These are phyloP conservation scores for Cryptosporidium sp. DNA, from an alignment of 169 alveolate species.

Conservation along the genomic window DNA sequence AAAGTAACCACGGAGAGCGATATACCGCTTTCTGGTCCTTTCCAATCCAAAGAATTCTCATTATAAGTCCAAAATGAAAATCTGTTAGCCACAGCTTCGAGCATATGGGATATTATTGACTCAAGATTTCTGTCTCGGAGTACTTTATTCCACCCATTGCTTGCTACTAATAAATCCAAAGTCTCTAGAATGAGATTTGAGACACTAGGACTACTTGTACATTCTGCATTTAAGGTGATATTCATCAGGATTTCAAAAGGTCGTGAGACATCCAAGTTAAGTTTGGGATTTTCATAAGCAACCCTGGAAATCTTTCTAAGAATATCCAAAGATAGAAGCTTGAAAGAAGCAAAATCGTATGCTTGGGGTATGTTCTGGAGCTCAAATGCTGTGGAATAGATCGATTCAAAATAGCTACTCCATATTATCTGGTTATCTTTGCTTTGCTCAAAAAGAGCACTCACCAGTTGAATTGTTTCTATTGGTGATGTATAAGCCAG, in stretches of 20 bases:
- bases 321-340: slow-evolving; percentile 27
- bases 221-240: slow-evolving; percentile 52
- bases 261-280: slow-evolving; percentile 24
- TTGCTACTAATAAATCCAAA: slow-evolving; percentile 18
- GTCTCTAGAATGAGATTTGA: slow-evolving; percentile 42
- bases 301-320: slow-evolving; percentile 14
- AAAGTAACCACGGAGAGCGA: slow-evolving; percentile 20
- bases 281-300: slow-evolving; percentile 7
- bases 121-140: background rate
- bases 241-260: slow-evolving; percentile 36
- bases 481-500: slow-evolving; percentile 65
- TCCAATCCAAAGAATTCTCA: slow-evolving; percentile 22
- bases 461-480: slow-evolving; percentile 35
- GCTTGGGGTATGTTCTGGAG: slow-evolving; percentile 10
- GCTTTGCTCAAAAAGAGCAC: slow-evolving; percentile 44
- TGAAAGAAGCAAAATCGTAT: slow-evolving; percentile 56
- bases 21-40: slow-evolving; percentile 44
- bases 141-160: slow-evolving; percentile 20
- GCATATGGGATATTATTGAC: background rate
- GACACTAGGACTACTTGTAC: slow-evolving; percentile 60
- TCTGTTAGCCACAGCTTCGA: slow-evolving; percentile 58
- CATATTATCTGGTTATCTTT: background rate
- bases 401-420: slow-evolving; percentile 49
- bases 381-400: slow-evolving; percentile 36
- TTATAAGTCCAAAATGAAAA: slow-evolving; percentile 53